Conservation (phyloP, 2,329 filamentous ascomycete species). For the Coleophoma cylindrospora region DNA sequence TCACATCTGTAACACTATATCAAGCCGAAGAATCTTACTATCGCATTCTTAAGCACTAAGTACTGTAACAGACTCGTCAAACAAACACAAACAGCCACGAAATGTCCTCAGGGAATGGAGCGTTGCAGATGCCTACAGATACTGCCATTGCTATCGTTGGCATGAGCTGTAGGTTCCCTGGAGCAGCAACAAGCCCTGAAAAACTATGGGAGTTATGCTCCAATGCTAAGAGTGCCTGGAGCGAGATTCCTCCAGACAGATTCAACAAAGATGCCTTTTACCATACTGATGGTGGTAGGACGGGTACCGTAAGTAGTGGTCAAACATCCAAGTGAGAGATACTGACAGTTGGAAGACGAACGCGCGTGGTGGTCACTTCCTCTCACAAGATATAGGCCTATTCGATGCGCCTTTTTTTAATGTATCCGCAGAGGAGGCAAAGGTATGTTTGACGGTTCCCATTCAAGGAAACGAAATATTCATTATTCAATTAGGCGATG, state of each 20-base stretch:
- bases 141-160: constrained; percentile 28
- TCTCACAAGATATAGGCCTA: constrained; percentile 25
- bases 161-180: constrained; percentile 31
- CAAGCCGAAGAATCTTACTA: not conserved
- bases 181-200: constrained; percentile 33
- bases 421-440: constrained; percentile 20
- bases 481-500: constrained; percentile 1
- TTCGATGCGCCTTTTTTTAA: constrained; percentile 38
- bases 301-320: not conserved
- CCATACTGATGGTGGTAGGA: constrained; percentile 1
- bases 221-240: constrained; percentile 40
- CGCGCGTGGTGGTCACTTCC: constrained; percentile 19
- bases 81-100: not conserved
- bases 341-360: constrained; percentile 1
- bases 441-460: not conserved
- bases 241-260: constrained; percentile 24
- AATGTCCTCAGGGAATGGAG: not conserved
- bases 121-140: not conserved
- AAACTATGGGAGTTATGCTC: constrained; percentile 42
- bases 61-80: not conserved
- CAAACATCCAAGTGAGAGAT: not conserved
- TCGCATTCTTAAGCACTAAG: not conserved
- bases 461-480: not conserved
- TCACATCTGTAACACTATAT: not conserved
- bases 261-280: constrained; percentile 36